Evolutionary conservation across 2,329 filamentous ascomycete genomes (phyloP).

Genomic region (Nothopassalora personata): DNA sequence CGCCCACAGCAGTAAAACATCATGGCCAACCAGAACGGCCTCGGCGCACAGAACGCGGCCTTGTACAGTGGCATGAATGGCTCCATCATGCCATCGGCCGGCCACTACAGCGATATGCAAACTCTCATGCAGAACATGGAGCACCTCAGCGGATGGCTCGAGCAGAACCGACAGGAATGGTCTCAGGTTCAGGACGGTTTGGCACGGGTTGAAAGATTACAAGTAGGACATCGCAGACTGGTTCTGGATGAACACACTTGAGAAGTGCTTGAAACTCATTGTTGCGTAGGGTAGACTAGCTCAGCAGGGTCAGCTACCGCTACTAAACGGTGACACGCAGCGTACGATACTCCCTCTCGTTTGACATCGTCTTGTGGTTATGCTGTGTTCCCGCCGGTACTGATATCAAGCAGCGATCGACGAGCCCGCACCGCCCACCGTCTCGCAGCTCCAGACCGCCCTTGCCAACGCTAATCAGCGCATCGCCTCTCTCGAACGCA

Average conservation of each 20-base stretch:
- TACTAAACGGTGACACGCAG: slow-evolving; percentile 20
- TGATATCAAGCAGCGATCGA: slow-evolving; percentile 14
- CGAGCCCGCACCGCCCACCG: slow-evolving; percentile 23
- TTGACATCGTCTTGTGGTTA: background rate
- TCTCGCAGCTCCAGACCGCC: slow-evolving; percentile 25
- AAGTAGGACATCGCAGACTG: slow-evolving; percentile 13
- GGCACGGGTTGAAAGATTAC: slow-evolving; percentile 27
- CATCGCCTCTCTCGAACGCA: slow-evolving; percentile 26
- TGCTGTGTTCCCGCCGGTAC: background rate
- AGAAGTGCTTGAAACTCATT: slow-evolving; percentile 6
- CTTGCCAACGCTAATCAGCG: slow-evolving; percentile 25
- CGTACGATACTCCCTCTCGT: slow-evolving; percentile 8
- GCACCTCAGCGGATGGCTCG: slow-evolving; percentile 29
- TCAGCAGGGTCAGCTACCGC: slow-evolving; percentile 19
- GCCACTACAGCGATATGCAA: slow-evolving; percentile 37
- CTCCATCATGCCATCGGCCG: slow-evolving; percentile 32
- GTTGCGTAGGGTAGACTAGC: slow-evolving; percentile 19
- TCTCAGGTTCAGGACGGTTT: slow-evolving; percentile 30
- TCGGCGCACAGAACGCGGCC: slow-evolving; percentile 23
- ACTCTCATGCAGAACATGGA: slow-evolving; percentile 35
- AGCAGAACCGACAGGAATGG: slow-evolving; percentile 34
- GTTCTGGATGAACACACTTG: background rate
- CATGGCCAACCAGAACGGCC: slow-evolving; percentile 27
- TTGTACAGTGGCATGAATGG: slow-evolving; percentile 27
- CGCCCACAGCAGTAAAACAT: slow-evolving; percentile 4